Base-by-base conservation (phyloP, 441 rosid genomes). In the Arabidopsis lyrata region DNA sequence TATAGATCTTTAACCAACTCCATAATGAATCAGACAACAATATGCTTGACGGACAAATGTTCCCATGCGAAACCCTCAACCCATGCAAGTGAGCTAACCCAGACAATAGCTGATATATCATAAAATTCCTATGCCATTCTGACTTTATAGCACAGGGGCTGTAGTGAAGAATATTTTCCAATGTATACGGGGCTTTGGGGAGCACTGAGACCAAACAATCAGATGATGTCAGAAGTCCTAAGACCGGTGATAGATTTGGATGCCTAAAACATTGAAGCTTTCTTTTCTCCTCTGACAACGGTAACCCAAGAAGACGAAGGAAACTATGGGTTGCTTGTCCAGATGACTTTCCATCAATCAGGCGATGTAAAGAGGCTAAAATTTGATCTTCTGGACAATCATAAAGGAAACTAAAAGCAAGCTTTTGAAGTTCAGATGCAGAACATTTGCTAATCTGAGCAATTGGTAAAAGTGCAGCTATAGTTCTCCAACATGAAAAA, bases 71-170 rank as follows among this genome's bases (percentile, higher is more conserved):
- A 85, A 88, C 78, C 36, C 84, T 87, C 68, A 92, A 78, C 32
- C 82, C 82, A 76, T 95, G 99, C 44, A 92, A 85, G 82, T 79
- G 85, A 78, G 88, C 81, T 47, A 95, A 76, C 45, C 88, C 92
- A 73, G 94, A 95, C 68, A 92, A 78, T 41, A 95, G 83, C 85
- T 95, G 99, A 81, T 90, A 95, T 60, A 82, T 56, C 66, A 95
- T 55, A 69, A 92, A 95, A 77, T 79, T 84, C 65, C 80, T 72
- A 66, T 88, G 87, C 95, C 97, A 92, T 72, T 90, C 91, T 32
- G 97, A 92, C 61, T 84, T 81, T 49, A 92, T 70, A 63, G 85
- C 88, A 55, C 74, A 31, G 39, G 97, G 97, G 76, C 90, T 86
- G 78, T 83, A 95, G 81, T 92, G 83, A 63, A 95, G 84, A 82